Evolutionary conservation across 2,329 filamentous ascomycete species (phyloP).

Genomic region (Coniochaeta ligniaria): DNA sequence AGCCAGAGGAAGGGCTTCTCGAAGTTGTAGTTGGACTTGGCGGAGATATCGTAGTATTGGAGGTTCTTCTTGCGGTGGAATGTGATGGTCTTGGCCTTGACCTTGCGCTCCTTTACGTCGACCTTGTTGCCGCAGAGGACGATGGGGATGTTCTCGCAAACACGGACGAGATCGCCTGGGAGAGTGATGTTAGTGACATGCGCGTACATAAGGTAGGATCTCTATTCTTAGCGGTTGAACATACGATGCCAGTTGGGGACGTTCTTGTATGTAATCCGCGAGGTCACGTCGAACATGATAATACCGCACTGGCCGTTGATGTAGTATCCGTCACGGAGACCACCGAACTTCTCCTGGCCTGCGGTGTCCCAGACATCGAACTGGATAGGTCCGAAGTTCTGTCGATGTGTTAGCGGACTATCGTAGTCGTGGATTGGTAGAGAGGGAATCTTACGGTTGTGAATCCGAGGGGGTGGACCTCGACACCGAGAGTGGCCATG

Average conservation of each 20-base stretch:
- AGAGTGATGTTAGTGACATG: background rate
- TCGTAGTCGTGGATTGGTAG: background rate
- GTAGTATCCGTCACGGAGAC: conserved; percentile 99
- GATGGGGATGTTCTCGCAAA: conserved; percentile 98
- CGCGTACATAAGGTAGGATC: background rate
- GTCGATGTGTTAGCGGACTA: conserved; percentile 21
- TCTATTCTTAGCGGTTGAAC: conserved; percentile 30
- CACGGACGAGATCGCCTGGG: conserved; percentile 90
- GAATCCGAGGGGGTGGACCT: conserved; percentile 98
- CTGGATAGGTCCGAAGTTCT: conserved; percentile 93
- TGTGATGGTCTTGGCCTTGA: conserved; percentile 99
- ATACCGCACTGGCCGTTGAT: conserved; percentile 99
- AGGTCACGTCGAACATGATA: conserved; percentile 99
- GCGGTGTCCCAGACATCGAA: conserved; percentile 99
- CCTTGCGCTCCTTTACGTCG: conserved; percentile 99
- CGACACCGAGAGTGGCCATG: conserved; percentile 98
- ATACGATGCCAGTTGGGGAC: conserved; percentile 99
- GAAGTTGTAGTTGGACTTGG: conserved; percentile 99
- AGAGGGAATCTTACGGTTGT: conserved; percentile 70
- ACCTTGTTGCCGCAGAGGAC: conserved; percentile 99
- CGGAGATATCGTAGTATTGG: conserved; percentile 99
- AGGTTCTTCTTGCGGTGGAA: conserved; percentile 99
- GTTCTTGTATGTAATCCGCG: conserved; percentile 99
- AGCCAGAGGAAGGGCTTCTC: conserved; percentile 99
- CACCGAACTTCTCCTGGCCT: conserved; percentile 98